Percentiles rank a stretch among this genome's conserved stretches.
Conservation (phyloP, 352 stramenopile species). For the Phytophthora lateralis region DNA sequence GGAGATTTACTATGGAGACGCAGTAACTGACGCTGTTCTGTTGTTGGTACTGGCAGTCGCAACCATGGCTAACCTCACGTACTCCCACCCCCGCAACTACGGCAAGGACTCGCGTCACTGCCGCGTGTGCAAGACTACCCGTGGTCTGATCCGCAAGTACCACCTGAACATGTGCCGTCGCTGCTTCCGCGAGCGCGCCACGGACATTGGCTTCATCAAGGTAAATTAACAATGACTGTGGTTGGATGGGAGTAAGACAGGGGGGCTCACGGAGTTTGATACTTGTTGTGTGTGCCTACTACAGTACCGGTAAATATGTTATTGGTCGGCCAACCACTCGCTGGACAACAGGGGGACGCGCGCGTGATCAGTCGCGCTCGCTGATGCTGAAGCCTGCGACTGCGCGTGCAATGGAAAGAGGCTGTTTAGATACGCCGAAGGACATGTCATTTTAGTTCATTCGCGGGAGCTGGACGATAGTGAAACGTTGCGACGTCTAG, state of each 20-base stretch:
- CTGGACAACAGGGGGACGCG: conserved; percentile 36
- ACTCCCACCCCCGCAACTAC: conserved; percentile 88
- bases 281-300: conserved; percentile 16
- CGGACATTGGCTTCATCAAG: conserved; percentile 96
- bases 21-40: conserved; percentile 21
- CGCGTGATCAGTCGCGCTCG: conserved; percentile 34
- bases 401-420: conserved; percentile 47
- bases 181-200: conserved; percentile 95
- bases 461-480: conserved; percentile 25
- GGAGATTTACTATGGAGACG: conserved; percentile 13
- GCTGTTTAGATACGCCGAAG: conserved; percentile 65
- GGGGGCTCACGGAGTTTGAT: background rate
- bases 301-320: conserved; percentile 75
- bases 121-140: conserved; percentile 91
- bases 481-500: conserved; percentile 18
- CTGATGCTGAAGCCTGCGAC: conserved; percentile 36
- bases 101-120: conserved; percentile 92
- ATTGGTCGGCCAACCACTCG: conserved; percentile 51
- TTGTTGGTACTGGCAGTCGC: conserved; percentile 42
- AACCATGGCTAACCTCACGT: conserved; percentile 91
- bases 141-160: conserved; percentile 97
- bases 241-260: background rate
- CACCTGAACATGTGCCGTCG: conserved; percentile 96
- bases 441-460: conserved; percentile 49
- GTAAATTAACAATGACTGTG: conserved; percentile 34